A percentile compares a stretch with the other conserved stretches of the same genome.
These are phyloP conservation scores for Saccharata proteae DNA, from an alignment of 2,329 filamentous ascomycete genomes.

Conservation along the genomic window DNA sequence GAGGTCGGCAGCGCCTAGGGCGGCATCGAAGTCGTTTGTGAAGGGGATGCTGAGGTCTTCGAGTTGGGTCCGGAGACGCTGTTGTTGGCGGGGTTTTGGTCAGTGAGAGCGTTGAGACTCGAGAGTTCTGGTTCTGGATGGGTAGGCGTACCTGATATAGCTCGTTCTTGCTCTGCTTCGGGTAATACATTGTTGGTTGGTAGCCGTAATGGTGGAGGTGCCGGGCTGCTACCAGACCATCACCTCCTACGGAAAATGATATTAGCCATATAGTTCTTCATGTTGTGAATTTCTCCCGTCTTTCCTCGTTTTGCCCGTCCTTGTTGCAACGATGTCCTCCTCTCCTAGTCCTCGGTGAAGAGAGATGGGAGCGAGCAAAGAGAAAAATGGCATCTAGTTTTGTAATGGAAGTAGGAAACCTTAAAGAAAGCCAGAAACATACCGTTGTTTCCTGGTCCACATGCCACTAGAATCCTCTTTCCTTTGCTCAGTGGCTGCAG, in stretches of 20 bases:
- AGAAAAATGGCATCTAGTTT: no score
- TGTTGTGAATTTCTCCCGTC: neutral
- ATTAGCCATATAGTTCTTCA: slow-evolving; percentile 9
- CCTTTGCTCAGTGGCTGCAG: slow-evolving; percentile 67
- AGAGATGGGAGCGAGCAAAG: no score
- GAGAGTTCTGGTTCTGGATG: neutral
- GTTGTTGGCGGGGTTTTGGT: slow-evolving; percentile 7
- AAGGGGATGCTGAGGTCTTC: slow-evolving; percentile 74
- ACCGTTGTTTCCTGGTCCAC: slow-evolving; percentile 64
- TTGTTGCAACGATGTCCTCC: slow-evolving; percentile 6
- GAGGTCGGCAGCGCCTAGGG: slow-evolving; percentile 60
- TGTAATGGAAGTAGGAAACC: no score
- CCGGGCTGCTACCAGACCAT: slow-evolving; percentile 86
- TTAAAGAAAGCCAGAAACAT: neutral
- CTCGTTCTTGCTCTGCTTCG: slow-evolving; percentile 82
- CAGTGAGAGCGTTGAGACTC: neutral
- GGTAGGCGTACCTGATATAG: slow-evolving; percentile 66
- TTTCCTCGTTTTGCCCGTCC: slow-evolving; percentile 29
- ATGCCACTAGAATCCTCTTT: slow-evolving; percentile 70
- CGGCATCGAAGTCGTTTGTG: slow-evolving; percentile 61
- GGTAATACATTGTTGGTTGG: slow-evolving; percentile 78
- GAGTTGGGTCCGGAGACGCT: slow-evolving; percentile 77
- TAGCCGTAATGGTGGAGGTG: slow-evolving; percentile 92
- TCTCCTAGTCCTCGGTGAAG: no score
- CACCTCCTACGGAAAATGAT: slow-evolving; percentile 53